Evolutionary conservation across 257 asterid species (phyloP).

Genomic region (Haberlea rhodopensis): DNA sequence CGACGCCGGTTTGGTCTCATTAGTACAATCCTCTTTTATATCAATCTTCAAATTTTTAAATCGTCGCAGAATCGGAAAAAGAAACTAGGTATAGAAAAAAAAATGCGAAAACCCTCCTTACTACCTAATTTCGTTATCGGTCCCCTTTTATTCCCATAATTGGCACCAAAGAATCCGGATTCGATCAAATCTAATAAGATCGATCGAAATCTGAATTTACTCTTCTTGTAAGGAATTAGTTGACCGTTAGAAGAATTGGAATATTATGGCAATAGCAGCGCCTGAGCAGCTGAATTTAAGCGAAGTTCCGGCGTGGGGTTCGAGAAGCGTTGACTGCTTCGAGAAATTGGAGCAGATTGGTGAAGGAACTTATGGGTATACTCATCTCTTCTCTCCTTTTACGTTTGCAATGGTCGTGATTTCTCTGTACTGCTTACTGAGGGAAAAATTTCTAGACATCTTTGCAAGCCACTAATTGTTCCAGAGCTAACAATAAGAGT

Average conservation of each 20-base stretch:
- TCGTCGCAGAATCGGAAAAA: background rate
- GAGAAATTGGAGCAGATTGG: conserved; percentile 96
- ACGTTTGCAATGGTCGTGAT: background rate
- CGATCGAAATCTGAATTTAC: conserved; percentile 8
- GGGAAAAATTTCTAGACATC: too few relatives aligned
- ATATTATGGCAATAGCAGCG: conserved; percentile 66
- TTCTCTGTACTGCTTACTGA: background rate
- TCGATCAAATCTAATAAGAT: background rate
- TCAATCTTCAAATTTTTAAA: background rate
- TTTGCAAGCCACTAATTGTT: background rate
- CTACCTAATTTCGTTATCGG: conserved; percentile 27
- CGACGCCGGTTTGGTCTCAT: conserved; percentile 2
- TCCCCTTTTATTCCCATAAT: background rate
- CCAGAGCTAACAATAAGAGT: background rate
- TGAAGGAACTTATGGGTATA: conserved; percentile 92
- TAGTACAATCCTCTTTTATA: background rate
- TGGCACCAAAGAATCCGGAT: background rate
- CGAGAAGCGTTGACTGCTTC: conserved; percentile 83
- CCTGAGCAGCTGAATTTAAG: conserved; percentile 68
- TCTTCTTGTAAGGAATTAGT: conserved; percentile 4
- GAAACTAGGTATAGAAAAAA: background rate
- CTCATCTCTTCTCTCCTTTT: background rate
- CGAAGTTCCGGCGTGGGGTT: conserved; percentile 77
- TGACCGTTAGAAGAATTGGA: conserved; percentile 11
- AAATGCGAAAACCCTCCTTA: background rate